These are phyloP conservation scores for Albatrellus sp. DNA, from an alignment of 1,284 basidiomycete genomes.

Conservation along the genomic window DNA sequence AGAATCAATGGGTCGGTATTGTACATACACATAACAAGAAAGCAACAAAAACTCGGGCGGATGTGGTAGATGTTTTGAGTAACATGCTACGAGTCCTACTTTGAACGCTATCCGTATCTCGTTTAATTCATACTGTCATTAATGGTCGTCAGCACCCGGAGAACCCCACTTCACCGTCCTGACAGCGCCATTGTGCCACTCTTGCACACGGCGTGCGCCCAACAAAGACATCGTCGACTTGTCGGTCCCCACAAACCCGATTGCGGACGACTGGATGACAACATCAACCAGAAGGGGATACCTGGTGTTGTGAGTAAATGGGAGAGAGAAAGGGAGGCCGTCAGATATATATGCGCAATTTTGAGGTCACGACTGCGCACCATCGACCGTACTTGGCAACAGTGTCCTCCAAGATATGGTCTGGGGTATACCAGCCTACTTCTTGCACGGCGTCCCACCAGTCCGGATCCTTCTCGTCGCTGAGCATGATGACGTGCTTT, in stretches of 20 bases:
- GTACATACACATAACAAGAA: no score
- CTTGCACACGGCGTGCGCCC: constrained; percentile 46
- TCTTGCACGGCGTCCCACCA: constrained; percentile 55
- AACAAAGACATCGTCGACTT: constrained; percentile 57
- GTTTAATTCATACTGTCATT: neutral
- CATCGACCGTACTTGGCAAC: constrained; percentile 42
- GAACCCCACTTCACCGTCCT: constrained; percentile 42
- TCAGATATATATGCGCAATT: neutral
- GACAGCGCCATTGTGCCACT: constrained; percentile 46
- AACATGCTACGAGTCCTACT: no score
- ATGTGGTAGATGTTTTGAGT: no score
- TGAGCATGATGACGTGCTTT: constrained; percentile 55
- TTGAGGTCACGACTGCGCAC: constrained; percentile 23
- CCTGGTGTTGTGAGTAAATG: constrained; percentile 22
- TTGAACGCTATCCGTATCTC: no score
- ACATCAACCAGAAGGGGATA: constrained; percentile 61
- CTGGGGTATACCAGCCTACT: constrained; percentile 47
- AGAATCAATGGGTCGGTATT: no score
- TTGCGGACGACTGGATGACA: constrained; percentile 49
- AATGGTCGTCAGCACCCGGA: constrained; percentile 21
- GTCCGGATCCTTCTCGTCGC: constrained; percentile 48
- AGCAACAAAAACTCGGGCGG: no score
- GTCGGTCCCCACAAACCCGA: constrained; percentile 60
- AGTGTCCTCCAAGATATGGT: constrained; percentile 40
- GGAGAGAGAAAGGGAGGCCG: neutral